Evolutionary conservation across 2,329 filamentous ascomycete species (phyloP), one percentile per base, ranked within the genome.

Genomic region (Thermothelomyces thermophilus): DNA sequence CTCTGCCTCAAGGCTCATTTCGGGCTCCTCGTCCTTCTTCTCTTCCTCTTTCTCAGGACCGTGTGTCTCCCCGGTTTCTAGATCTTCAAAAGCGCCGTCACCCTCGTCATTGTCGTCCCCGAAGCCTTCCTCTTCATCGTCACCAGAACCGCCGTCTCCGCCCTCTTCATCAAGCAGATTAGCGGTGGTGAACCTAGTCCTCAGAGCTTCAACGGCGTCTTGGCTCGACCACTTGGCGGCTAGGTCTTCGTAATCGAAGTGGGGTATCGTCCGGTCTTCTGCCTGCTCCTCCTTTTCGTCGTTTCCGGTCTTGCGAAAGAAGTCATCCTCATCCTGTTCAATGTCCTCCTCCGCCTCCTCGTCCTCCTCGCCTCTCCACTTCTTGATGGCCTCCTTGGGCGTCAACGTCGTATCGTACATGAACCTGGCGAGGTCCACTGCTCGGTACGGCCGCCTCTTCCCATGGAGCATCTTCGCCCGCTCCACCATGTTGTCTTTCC

Each of bases 401-500:
- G 84, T 81, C 24, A 98, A 69, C 10, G 83, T 81, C 34, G 87
- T 79, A 60, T 97, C 87, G 67, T 98, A 98, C 71, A 98, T 85
- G 66, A 94, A 77, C 57, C 87, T 83, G 0, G 89, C 88, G 26
- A 98, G 77, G 62, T 97, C 90, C 13, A 80, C 78, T 8, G 89
- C 84, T 48, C 90, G 82, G 62, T 87, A 95, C 14, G 84, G 79
- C 36, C 81, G 80, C 55, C 80, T 82, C 58, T 78, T 82, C 24
- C 79, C 77, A 63, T 93, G 87, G 30, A 90, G 71, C 49, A 76
- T 79, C 55, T 78, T 79, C 1, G 90, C 90, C 48, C 84, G 87
- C 51, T 85, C 83, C 9, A 80, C 70, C 64, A 98, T 79, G 60
- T 95, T 90, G 20, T 86, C 80, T 66, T 98, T 98, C 94, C 94